phyloP scores from a whole-genome alignment of 495 filamentous ascomycete genomes.

The Podospora pseudopauciseta region DNA sequence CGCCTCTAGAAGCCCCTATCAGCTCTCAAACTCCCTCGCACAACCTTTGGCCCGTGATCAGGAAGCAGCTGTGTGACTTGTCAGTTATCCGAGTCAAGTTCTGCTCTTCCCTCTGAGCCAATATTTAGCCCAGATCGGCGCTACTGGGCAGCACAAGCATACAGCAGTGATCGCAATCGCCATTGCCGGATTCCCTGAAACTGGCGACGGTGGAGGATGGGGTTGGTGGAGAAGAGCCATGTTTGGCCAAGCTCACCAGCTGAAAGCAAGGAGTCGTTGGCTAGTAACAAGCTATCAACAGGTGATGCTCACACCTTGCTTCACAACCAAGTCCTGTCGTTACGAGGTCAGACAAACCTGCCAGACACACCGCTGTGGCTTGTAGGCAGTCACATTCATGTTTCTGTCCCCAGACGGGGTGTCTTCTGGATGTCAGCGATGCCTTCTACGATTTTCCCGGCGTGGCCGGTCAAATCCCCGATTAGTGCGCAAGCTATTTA shows the following conservation, averaged over 20 bases:
- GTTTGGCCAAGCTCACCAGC: background rate
- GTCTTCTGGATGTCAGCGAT: background rate
- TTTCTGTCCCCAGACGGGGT: background rate
- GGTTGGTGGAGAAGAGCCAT: background rate
- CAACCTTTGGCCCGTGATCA: conserved; percentile 4
- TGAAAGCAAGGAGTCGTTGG: background rate
- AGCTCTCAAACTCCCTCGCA: background rate
- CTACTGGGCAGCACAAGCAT: background rate
- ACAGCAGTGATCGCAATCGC: background rate
- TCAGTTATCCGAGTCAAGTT: background rate
- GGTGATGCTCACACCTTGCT: background rate
- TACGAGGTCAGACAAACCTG: background rate
- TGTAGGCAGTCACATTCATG: background rate
- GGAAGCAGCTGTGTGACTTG: background rate
- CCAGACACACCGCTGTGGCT: background rate
- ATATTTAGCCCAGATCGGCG: background rate
- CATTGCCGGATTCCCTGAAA: background rate
- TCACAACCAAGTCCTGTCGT: background rate
- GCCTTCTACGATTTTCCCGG: background rate
- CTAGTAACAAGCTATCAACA: background rate
- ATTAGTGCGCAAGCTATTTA: background rate
- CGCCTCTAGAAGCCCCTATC: background rate
- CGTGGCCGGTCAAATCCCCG: background rate
- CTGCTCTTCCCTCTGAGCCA: background rate
- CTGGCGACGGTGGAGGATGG: background rate